phyloP scores from a whole-genome alignment of 768 basidiomycete species.

The Pulveroboletus sp. region DNA sequence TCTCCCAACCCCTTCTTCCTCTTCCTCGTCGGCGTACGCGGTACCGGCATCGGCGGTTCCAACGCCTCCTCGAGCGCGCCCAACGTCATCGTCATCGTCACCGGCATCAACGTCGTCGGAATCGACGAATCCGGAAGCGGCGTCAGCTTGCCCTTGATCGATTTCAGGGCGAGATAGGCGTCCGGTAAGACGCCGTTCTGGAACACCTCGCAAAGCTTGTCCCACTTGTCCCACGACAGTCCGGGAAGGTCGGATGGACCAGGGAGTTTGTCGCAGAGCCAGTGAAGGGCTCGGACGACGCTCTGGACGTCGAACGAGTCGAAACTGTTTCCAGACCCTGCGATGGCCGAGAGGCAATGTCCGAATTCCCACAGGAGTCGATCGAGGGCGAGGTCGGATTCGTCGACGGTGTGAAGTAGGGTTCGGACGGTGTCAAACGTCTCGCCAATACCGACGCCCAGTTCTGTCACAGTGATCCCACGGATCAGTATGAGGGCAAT shows the following conservation, averaged over 20 bases:
- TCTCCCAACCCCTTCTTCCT: conserved; percentile 25
- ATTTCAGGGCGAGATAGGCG: conserved; percentile 29
- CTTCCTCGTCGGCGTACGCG: conserved; percentile 52
- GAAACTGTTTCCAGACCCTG: conserved; percentile 22
- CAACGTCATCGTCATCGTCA: conserved; percentile 43
- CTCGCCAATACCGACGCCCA: conserved; percentile 17
- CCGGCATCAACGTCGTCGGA: conserved; percentile 33
- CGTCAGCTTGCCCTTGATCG: conserved; percentile 31
- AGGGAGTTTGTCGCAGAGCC: conserved; percentile 47
- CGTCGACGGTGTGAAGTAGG: conserved; percentile 25
- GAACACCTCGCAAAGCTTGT: conserved; percentile 41
- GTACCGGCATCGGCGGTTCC: conserved; percentile 35
- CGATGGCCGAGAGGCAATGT: conserved; percentile 31
- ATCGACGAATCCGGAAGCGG: conserved; percentile 24
- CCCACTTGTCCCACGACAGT: conserved; percentile 45
- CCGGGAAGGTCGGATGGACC: conserved; percentile 46
- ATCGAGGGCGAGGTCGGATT: conserved; percentile 23
- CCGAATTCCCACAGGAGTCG: conserved; percentile 36
- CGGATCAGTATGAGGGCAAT: conserved; percentile 33
- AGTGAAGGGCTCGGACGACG: conserved; percentile 49
- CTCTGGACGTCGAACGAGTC: conserved; percentile 34
- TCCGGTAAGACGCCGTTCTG: conserved; percentile 27
- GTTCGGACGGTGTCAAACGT: conserved; percentile 25
- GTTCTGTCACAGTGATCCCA: conserved; percentile 22
- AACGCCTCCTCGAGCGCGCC: conserved; percentile 48